Evolutionary conservation across 257 asterid genomes (phyloP), one percentile per base, ranked within the genome.

Genomic region (Knoxia roxburghii): DNA sequence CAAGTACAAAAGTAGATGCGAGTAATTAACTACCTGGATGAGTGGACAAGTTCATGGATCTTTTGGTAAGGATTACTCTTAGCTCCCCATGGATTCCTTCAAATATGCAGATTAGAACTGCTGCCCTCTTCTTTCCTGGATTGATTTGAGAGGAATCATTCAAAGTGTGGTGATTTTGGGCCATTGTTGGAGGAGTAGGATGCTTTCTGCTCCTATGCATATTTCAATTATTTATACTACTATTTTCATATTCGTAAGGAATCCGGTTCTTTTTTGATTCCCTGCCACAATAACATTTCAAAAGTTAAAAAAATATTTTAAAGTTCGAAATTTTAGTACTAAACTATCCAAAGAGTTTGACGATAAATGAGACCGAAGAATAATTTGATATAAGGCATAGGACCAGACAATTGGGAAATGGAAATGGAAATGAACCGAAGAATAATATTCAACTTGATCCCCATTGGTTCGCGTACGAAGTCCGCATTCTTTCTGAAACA

Each of bases 21-120:
- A 37, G 41, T 23, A 58, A 14, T 32, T 39, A 35, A 5, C n/a
- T 40, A 85, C 91, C 87, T 61, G 87, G 89, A 78, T 86, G 89
- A 72, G 89, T 77, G 0, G 89, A 77, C 52, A 81, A 64, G 8
- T 83, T 81, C 83, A 77, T 83, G 50, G 92, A 86, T 76, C 92
- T 76, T 71, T 69, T 78, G 15, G 87, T 83, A 41, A 86, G 89
- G 70, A 86, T 76, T 13, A 86, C 89, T 1, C 84, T 80, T 13
- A 79, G 78, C 60, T 83, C 86, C 1, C 86, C 86, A 7, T 78
- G 77, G 26, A 50, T 54, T 13, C 89, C 92, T 5, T 64, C 39
- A 61, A 81, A 86, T 49, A 86, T 70, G 78, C 89, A 86, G 64
- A 86, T 68, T 59, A 86, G 45, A 35, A 86, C 87, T 4, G 89